Conservation (phyloP, 768 basidiomycete species). For the Boletus vinaceobasis region DNA sequence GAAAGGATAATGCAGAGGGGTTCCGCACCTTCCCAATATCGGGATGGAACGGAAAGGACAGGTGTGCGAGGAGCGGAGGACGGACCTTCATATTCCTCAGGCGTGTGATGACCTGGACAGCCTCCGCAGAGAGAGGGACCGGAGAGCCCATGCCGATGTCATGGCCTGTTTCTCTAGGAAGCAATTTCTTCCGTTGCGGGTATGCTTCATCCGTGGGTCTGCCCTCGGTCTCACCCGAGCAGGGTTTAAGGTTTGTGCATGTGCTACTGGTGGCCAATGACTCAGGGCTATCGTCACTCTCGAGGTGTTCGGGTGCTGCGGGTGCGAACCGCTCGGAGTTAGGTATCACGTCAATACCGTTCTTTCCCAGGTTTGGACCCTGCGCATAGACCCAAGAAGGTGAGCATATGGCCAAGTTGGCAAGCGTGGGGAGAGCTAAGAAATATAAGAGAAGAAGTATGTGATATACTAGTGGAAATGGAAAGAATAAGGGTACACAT, state of each 20-base stretch:
- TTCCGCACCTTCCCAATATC: background rate
- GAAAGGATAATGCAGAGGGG: background rate
- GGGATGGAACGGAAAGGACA: background rate
- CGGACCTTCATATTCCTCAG: conserved; percentile 80
- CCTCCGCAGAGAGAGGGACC: conserved; percentile 71
- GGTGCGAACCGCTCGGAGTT: conserved; percentile 64
- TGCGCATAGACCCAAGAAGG: conserved; percentile 21
- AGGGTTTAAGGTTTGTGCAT: background rate
- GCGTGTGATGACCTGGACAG: conserved; percentile 72
- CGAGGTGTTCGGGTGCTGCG: conserved; percentile 42
- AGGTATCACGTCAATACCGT: conserved; percentile 76
- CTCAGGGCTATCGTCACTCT: conserved; percentile 45
- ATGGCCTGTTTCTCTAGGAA: conserved; percentile 82
- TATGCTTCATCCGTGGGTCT: background rate
- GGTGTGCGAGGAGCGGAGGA: background rate
- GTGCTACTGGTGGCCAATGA: conserved; percentile 23
- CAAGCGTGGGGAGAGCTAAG: background rate
- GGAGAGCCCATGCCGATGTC: conserved; percentile 89
- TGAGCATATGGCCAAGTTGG: background rate
- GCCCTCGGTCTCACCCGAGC: background rate
- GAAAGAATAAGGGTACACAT: background rate
- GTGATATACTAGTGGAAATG: background rate
- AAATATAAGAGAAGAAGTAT: background rate
- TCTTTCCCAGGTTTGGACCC: conserved; percentile 73
- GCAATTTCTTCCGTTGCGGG: conserved; percentile 40